Base-by-base conservation (phyloP, 1,284 basidiomycete genomes). In the Cutaneotrichosporon sp. region DNA sequence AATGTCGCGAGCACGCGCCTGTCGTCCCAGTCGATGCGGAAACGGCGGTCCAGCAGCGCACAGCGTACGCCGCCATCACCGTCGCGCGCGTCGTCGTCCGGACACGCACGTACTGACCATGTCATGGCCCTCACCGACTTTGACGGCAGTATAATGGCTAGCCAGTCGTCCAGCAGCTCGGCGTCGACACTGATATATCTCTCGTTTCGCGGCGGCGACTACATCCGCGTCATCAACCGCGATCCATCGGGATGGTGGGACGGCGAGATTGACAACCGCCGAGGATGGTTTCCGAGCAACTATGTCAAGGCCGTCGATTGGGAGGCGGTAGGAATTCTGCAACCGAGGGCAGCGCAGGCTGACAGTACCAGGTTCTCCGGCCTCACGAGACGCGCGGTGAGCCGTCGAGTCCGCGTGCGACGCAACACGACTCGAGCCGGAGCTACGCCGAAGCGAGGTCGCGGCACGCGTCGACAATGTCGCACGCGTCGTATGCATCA, bases 211-310 rank as follows among this genome's bases (percentile, higher is more conserved):
- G 85, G 87, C 0, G 93, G 94, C 1, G 88, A 97, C 69, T 81
- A 94, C 49, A 92, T 98, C 57, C 85, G 85, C 56, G 90, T 97
- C 23, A 79, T 90, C 52, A 90, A 89, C 66, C 82, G 85, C 59
- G 92, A 97, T 74, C 61, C 80, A 0, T 90, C 87, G 57, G 96
- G 94, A 0, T 98, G 96, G 96, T 97, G 94, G 94, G 93, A 98
- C 69, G 94, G 96, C 10, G 91, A 97, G 75, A 76, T 96, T 22
- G 42, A 33, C 40, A 22, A 21, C 4, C 62, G 84, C 51, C 78
- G 91, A 63, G 96, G 96, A n/a, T 99, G 94, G 94, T 97, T 97
- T 74, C 94, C 94, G n/a, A 91, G 89, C 62, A 81, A 80, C 58
- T 81, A 78, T 59, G 75, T 77, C 10, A 57, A 63, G 30, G 64